phyloP scores from a whole-genome alignment of 257 asterid species.

The Solanum chiquidenum region DNA sequence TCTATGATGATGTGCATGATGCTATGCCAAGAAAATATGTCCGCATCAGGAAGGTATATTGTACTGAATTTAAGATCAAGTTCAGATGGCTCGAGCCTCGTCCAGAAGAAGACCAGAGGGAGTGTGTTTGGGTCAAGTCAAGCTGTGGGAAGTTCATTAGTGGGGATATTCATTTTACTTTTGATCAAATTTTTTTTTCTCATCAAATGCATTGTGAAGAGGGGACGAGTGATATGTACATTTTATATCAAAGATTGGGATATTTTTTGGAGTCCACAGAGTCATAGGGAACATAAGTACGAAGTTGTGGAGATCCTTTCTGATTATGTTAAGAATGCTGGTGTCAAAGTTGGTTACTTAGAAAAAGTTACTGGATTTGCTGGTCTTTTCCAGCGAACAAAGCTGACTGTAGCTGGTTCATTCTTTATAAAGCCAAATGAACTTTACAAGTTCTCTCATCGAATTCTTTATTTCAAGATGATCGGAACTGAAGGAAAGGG shows the following conservation, averaged over 20 bases:
- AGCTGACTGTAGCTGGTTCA: background rate
- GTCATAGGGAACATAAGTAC: slow-evolving; percentile 24
- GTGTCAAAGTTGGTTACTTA: slow-evolving; percentile 36
- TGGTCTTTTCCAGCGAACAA: slow-evolving; percentile 41
- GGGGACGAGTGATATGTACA: slow-evolving; percentile 24
- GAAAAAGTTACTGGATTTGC: slow-evolving; percentile 46
- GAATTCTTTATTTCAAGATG: slow-evolving; percentile 34
- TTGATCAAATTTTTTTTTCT: slow-evolving; percentile 25
- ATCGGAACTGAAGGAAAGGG: slow-evolving; percentile 46
- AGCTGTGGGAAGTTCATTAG: slow-evolving; percentile 53
- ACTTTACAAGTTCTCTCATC: slow-evolving; percentile 51
- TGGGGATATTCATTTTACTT: background rate
- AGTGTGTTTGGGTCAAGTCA: slow-evolving; percentile 14
- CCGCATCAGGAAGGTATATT: slow-evolving; percentile 28
- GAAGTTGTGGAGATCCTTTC: slow-evolving; percentile 63
- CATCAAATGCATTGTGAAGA: slow-evolving; percentile 28
- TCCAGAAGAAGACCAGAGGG: slow-evolving; percentile 22
- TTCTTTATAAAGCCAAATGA: slow-evolving; percentile 29
- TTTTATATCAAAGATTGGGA: slow-evolving; percentile 48
- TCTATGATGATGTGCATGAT: slow-evolving; percentile 21
- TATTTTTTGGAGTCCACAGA: slow-evolving; percentile 41
- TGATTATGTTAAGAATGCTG: slow-evolving; percentile 24
- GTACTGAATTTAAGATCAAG: slow-evolving; percentile 29
- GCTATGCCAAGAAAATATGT: slow-evolving; percentile 69
- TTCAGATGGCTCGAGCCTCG: slow-evolving; percentile 56